Evolutionary conservation across 805 yeast genomes (phyloP).

Genomic region (Candida nitratophila): DNA sequence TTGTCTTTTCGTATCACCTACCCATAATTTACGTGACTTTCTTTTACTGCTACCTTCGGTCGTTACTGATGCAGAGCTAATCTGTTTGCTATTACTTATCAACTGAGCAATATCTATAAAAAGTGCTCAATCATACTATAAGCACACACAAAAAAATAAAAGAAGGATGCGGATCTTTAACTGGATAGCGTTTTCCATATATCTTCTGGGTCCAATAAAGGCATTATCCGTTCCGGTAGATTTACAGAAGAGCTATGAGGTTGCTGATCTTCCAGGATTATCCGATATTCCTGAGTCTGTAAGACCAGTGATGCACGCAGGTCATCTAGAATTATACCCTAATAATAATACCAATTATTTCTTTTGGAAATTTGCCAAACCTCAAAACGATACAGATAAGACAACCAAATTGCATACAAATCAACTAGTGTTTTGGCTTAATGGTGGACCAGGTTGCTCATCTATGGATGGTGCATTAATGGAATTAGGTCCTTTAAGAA

Average conservation of each 20-base stretch:
- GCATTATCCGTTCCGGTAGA: not conserved
- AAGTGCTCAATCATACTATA: no score
- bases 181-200: not conserved
- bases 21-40: no score
- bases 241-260: slow-evolving; percentile 9
- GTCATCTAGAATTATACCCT: slow-evolving; percentile 53
- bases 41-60: no score
- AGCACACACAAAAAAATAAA: no score
- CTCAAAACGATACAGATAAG: not conserved
- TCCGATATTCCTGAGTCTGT: slow-evolving; percentile 13
- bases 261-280: slow-evolving; percentile 21
- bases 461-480: slow-evolving; percentile 95
- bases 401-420: not conserved
- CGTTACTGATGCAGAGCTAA: no score
- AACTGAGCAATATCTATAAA: no score
- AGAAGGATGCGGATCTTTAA: no score
- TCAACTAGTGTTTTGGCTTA: slow-evolving; percentile 71
- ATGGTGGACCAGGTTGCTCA: slow-evolving; percentile 98
- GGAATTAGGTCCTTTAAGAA: slow-evolving; percentile 86
- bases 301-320: slow-evolving; percentile 55
- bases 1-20: no score
- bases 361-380: slow-evolving; percentile 62
- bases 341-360: slow-evolving; percentile 55
- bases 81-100: no score
- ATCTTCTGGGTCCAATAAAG: not conserved